Percentiles rank a stretch among this genome's conserved stretches.
Evolutionary conservation across 2,329 filamentous ascomycete species (phyloP).

Genomic region (Paraconiothyrium sp.): DNA sequence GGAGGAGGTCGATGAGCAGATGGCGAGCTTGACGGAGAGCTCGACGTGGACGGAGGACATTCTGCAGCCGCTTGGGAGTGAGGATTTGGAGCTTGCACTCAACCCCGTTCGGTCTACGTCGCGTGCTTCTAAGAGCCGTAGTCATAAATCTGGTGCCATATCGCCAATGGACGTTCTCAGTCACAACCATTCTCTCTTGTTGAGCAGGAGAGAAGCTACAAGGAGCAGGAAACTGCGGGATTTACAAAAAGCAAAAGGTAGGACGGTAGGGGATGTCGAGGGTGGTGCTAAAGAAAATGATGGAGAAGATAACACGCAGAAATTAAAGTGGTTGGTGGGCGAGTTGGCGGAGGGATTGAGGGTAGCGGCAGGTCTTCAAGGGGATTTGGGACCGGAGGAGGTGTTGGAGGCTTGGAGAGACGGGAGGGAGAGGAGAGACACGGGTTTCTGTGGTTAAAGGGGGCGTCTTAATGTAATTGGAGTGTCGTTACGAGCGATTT

Average conservation of each 20-base stretch:
- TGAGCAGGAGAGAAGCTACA: constrained; percentile 32
- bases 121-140: constrained; percentile 13
- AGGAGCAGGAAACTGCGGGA: constrained; percentile 38
- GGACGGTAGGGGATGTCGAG: not conserved
- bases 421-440: not conserved
- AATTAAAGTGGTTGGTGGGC: constrained; percentile 11
- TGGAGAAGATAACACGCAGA: not conserved
- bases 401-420: constrained; percentile 11
- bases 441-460: not conserved
- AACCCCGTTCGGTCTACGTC: constrained; percentile 24
- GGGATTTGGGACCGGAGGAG: constrained; percentile 11
- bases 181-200: constrained; percentile 33
- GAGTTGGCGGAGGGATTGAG: constrained; percentile 14
- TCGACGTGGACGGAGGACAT: constrained; percentile 40
- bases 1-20: constrained; percentile 19
- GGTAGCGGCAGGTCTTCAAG: not conserved
- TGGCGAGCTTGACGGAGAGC: constrained; percentile 26
- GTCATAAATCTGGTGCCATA: constrained; percentile 28
- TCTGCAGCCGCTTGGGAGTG: constrained; percentile 35
- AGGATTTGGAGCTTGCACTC: constrained; percentile 28
- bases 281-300: not conserved
- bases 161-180: constrained; percentile 29
- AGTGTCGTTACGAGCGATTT: not conserved
- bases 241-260: constrained; percentile 35
- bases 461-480: not conserved